Evolutionary conservation across 2,329 filamentous ascomycete genomes (phyloP), one percentile per base, ranked within the genome.

Genomic region (Atkinsonella hypoxylon): DNA sequence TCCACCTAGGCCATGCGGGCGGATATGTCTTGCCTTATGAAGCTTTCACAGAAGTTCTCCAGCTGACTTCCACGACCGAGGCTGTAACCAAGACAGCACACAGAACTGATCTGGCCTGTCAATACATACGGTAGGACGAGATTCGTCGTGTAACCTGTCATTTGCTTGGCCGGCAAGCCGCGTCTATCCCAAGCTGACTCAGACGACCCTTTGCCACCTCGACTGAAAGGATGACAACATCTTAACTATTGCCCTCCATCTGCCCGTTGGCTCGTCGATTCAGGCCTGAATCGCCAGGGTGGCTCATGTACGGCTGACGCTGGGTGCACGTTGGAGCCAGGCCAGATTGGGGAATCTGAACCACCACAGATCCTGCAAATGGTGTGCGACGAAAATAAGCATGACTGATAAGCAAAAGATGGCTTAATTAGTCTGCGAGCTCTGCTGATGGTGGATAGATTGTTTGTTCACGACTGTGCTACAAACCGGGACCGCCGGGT

Each of bases 361-460:
- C 46, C 41, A 22, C 46, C 41, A 48, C 41, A 48, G 46, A 48
- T 48, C 38, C 46, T 41, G 34, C 36, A 40, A 7, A 12, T 31
- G 46, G 46, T 26, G 18, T 13, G 34, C 5, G 11, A 22, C 30
- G 31, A 18, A 18, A 7, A 8, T 13, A 7, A 18, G 15, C 13
- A 18, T 9, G 11, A n/a, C 36, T 17, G 38, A 31, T 36, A 41
- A 13, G 7, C 46, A 36, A 38, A 32, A 8, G 17, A 34, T 22
- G 15, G 4, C 30, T 47, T 34, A n/a, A n/a, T n/a, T n/a, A n/a
- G n/a, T n/a, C n/a, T n/a, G n/a, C n/a, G n/a, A n/a, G n/a, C n/a
- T n/a, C n/a, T n/a, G 17, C 17, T 40, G 38, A 40, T 40, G n/a
- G 38, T 18, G n/a, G 17, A 40, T 7, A 15, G 38, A n/a, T 18